A percentile compares a stretch with the other conserved stretches of the same genome.
Conservation (phyloP, 192 early-diverging fungal species). For the Entophlyctis helioformis region DNA sequence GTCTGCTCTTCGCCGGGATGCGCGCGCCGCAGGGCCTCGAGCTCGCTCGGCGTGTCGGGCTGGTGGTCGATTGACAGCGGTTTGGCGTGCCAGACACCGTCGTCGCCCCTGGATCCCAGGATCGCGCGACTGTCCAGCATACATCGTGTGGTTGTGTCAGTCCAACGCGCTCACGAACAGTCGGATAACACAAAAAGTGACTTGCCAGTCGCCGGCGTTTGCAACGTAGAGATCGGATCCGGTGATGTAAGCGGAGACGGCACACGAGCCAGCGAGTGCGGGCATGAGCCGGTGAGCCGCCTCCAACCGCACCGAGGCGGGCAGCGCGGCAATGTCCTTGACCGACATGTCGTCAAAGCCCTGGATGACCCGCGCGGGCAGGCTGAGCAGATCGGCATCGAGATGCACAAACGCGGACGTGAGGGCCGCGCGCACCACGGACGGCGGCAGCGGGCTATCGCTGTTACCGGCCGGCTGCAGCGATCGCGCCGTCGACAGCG, state of each 20-base stretch:
- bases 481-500: slow-evolving; percentile 1
- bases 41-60: slow-evolving; percentile 34
- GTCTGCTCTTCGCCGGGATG: slow-evolving; percentile 61
- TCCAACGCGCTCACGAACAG: too few species aligned
- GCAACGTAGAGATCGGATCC: slow-evolving; percentile 14
- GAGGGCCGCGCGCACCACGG: too few species aligned
- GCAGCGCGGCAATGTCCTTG: slow-evolving; percentile 1
- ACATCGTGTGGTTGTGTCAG: too few species aligned
- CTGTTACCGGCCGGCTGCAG: too few species aligned
- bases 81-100: slow-evolving; percentile 1
- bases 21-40: slow-evolving; percentile 42
- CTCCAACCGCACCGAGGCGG: background rate
- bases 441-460: too few species aligned
- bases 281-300: slow-evolving; percentile 1
- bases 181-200: slow-evolving; percentile 1
- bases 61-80: slow-evolving; percentile 55
- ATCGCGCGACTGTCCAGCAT: slow-evolving; percentile 12
- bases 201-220: slow-evolving; percentile 11
- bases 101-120: slow-evolving; percentile 1
- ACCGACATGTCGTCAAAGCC: slow-evolving; percentile 4
- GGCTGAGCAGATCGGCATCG: slow-evolving; percentile 4
- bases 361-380: slow-evolving; percentile 5
- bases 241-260: slow-evolving; percentile 7
- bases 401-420: slow-evolving; percentile 8
- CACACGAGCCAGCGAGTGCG: slow-evolving; percentile 11